Evolutionary conservation across 1,139 yeast species (phyloP).

Genomic region (Yamadazyma blattariae): DNA sequence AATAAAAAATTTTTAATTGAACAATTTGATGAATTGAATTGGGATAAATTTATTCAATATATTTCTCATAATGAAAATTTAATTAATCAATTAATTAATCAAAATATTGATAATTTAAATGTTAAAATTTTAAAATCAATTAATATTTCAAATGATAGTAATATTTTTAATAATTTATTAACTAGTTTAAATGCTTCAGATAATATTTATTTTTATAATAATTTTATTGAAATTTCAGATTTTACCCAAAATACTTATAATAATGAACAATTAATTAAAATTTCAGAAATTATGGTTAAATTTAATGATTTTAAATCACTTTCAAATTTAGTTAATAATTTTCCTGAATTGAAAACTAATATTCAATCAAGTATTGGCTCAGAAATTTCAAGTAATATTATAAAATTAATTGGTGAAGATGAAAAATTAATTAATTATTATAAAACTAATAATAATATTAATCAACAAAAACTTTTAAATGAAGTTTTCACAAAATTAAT

Average conservation of each 20-base stretch:
- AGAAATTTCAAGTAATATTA: constrained; percentile 7
- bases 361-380: constrained; percentile 5
- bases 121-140: constrained; percentile 15
- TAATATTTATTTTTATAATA: constrained; percentile 11
- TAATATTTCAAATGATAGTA: constrained; percentile 4
- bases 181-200: constrained; percentile 6
- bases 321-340: background rate
- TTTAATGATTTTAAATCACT: constrained; percentile 7
- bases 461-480: constrained; percentile 12
- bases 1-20: constrained; percentile 27
- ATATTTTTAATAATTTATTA: constrained; percentile 6
- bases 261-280: background rate
- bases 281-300: constrained; percentile 7
- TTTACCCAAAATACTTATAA: constrained; percentile 4
- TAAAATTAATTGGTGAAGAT: constrained; percentile 8
- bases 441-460: constrained; percentile 4
- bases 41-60: constrained; percentile 27
- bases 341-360: constrained; percentile 1
- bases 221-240: constrained; percentile 3
- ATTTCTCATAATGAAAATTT: constrained; percentile 12
- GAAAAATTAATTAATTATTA: constrained; percentile 6
- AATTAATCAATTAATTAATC: constrained; percentile 19
- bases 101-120: constrained; percentile 28
- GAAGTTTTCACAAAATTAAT: constrained; percentile 9
- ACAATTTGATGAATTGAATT: constrained; percentile 12